These are phyloP conservation scores for Aspergillus olivimuriae DNA, from an alignment of 495 filamentous ascomycete genomes.

Conservation along the genomic window DNA sequence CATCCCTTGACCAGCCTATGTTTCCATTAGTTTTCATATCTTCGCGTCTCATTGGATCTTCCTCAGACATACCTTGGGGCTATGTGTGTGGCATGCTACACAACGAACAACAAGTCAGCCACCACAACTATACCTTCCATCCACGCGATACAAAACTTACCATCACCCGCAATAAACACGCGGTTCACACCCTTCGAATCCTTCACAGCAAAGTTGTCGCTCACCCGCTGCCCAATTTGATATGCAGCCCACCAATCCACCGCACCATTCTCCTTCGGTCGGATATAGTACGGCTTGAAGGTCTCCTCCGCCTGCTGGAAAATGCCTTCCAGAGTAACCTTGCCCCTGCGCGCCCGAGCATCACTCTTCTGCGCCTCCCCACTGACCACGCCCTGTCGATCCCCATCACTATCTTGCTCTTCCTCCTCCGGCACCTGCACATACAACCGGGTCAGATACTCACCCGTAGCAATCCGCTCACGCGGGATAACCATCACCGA, in stretches of 20 bases:
- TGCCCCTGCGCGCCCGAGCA: slow-evolving; percentile 23
- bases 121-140: not conserved
- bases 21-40: slow-evolving; percentile 2
- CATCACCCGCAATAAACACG: slow-evolving; percentile 64
- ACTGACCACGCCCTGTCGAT: slow-evolving; percentile 8
- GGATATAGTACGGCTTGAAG: slow-evolving; percentile 30
- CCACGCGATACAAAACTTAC: slow-evolving; percentile 20
- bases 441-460: slow-evolving; percentile 63
- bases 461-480: slow-evolving; percentile 45
- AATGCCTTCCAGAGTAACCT: slow-evolving; percentile 27
- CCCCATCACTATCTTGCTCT: too few species aligned
- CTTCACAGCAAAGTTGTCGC: slow-evolving; percentile 55
- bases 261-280: slow-evolving; percentile 11
- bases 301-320: slow-evolving; percentile 22
- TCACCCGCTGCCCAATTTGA: slow-evolving; percentile 61
- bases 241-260: slow-evolving; percentile 26
- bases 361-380: slow-evolving; percentile 19
- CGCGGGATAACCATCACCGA: slow-evolving; percentile 68
- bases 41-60: not conserved
- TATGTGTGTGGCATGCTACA: slow-evolving; percentile 51
- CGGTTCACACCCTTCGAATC: slow-evolving; percentile 41
- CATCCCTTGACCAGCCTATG: slow-evolving; percentile 81
- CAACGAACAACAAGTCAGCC: not conserved
- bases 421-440: slow-evolving; percentile 44
- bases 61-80: slow-evolving; percentile 51